A percentile compares a stretch with the other conserved stretches of the same genome.
These are phyloP conservation scores for Coemansia sp. DNA, from an alignment of 192 early-diverging fungal species.

Conservation along the genomic window DNA sequence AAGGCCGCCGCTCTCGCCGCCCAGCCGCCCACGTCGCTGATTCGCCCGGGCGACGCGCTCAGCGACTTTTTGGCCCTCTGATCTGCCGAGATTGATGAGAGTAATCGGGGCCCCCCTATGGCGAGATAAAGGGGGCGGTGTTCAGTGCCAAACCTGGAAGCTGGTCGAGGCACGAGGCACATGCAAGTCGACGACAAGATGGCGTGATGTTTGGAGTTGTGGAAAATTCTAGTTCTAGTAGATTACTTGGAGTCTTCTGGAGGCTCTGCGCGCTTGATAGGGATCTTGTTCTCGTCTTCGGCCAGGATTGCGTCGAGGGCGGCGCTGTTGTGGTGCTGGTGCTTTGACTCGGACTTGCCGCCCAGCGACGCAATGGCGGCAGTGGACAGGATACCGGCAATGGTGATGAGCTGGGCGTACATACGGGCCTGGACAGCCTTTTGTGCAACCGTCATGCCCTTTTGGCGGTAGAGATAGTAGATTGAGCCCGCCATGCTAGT, in stretches of 20 bases:
- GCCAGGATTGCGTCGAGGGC: slow-evolving; percentile 38
- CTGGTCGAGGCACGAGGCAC: too few relatives aligned
- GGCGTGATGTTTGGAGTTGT: too few relatives aligned
- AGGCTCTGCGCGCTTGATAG: background rate
- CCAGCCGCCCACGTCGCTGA: slow-evolving; percentile 49
- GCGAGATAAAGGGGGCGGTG: too few relatives aligned
- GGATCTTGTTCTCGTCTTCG: slow-evolving; percentile 11
- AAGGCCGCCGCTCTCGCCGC: slow-evolving; percentile 57
- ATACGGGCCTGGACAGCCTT: slow-evolving; percentile 66
- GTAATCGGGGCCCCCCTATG: too few relatives aligned
- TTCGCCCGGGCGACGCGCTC: slow-evolving; percentile 48
- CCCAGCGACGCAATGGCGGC: slow-evolving; percentile 51
- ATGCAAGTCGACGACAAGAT: too few relatives aligned
- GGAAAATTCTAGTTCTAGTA: too few relatives aligned
- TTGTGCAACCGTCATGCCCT: slow-evolving; percentile 54
- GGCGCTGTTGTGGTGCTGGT: slow-evolving; percentile 27
- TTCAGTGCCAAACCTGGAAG: too few relatives aligned
- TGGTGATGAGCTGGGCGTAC: slow-evolving; percentile 63
- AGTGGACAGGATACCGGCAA: slow-evolving; percentile 56
- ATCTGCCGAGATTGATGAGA: too few relatives aligned
- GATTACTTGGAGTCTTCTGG: background rate
- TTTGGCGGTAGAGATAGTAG: slow-evolving; percentile 36
- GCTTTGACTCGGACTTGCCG: slow-evolving; percentile 12
- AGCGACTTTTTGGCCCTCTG: slow-evolving; percentile 33
- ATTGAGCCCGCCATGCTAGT: slow-evolving; percentile 36